Evolutionary conservation across 1,284 basidiomycete genomes (phyloP), one percentile per base, ranked within the genome.

Genomic region (Cystobasidium pallidum): DNA sequence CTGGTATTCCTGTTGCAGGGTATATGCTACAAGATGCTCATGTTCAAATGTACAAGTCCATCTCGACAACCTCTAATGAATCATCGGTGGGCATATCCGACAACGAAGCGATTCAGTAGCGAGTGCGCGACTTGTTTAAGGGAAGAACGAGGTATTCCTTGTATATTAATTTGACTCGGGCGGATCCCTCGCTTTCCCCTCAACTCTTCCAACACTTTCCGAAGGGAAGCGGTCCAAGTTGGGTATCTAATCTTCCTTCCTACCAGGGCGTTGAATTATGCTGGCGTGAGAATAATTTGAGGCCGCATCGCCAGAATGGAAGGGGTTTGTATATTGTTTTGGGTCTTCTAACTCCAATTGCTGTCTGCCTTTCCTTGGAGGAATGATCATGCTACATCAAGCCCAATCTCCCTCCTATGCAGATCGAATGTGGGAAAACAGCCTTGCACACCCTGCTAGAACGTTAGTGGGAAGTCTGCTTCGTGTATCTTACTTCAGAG

Each of bases 281-380:
- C 26, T 58, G 57, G 57, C 57, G 57, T 58, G 57, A 39, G 54
- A 36, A 36, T 39, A 11, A 32, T n/a, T 24, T 36, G 19, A 58
- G 57, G 57, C 57, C 57, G 39, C 57, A 41, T 58, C 57, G 57
- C 57, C 57, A 58, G 57, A 58, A 58, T 58, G 57, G 54, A 57
- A 57, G 54, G 57, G 57, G 11, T 17, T n/a, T 26, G 19, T 51
- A n/a, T n/a, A n/a, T n/a, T n/a, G n/a, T n/a, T n/a, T n/a, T n/a
- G n/a, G n/a, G n/a, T n/a, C n/a, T n/a, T n/a, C n/a, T n/a, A n/a
- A n/a, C n/a, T n/a, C n/a, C n/a, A n/a, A n/a, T n/a, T n/a, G n/a
- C n/a, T n/a, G n/a, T n/a, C n/a, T n/a, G n/a, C n/a, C n/a, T n/a
- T n/a, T n/a, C n/a, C n/a, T n/a, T n/a, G n/a, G n/a, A n/a, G n/a